These are phyloP conservation scores for Hymenoscyphus scutula DNA, from an alignment of 2,329 filamentous ascomycete genomes.

Conservation along the genomic window DNA sequence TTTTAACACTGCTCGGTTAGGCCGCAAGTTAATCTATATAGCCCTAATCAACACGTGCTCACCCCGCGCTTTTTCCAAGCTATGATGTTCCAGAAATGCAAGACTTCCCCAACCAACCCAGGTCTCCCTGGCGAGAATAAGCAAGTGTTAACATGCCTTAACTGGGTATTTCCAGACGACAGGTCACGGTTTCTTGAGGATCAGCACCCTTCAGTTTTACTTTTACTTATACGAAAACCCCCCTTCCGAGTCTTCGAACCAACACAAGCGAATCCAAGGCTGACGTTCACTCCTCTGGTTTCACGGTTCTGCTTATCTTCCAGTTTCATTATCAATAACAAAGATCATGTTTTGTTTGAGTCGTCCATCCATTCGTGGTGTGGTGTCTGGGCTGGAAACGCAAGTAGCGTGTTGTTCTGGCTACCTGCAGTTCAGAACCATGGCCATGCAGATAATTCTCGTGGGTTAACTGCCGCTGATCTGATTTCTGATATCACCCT, in stretches of 20 bases:
- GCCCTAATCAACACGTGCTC: not conserved
- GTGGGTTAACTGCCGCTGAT: too few species aligned
- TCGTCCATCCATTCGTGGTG: not conserved
- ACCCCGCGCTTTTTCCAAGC: not conserved
- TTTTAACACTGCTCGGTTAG: not conserved
- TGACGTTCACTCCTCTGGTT: not conserved
- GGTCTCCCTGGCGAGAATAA: not conserved
- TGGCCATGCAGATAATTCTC: too few species aligned
- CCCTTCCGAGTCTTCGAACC: not conserved
- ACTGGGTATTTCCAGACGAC: not conserved
- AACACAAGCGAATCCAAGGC: not conserved
- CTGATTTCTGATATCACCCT: too few species aligned
- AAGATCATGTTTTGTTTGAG: not conserved
- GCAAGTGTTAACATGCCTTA: not conserved
- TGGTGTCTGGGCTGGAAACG: not conserved
- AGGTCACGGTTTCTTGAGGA: too few species aligned
- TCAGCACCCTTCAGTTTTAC: not conserved
- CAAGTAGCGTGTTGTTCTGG: not conserved
- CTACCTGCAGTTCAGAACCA: too few species aligned
- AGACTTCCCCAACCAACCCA: not conserved
- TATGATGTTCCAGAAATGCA: not conserved
- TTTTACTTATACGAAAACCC: not conserved
- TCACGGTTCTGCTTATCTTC: not conserved
- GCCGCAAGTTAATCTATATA: not conserved
- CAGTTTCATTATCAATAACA: not conserved